Evolutionary conservation across 2,329 filamentous ascomycete genomes (phyloP).

Genomic region (Penicillium sclerotiorum): DNA sequence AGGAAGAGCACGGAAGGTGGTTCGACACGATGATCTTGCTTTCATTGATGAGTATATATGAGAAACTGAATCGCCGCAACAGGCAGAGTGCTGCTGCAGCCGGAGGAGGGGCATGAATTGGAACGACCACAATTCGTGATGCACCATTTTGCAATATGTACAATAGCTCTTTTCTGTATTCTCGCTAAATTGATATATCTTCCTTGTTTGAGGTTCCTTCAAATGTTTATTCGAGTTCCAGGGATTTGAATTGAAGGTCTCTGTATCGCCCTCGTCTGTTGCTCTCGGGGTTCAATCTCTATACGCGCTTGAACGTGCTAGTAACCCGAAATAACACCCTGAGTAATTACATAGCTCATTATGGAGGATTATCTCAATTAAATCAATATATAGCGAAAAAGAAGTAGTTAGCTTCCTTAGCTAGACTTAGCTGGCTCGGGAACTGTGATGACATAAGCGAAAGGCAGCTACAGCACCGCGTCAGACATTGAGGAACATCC

Average conservation of each 20-base stretch:
- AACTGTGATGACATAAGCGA: slow-evolving; percentile 41
- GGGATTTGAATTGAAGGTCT: too few relatives aligned
- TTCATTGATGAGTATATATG: slow-evolving; percentile 19
- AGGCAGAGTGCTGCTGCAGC: slow-evolving; percentile 3
- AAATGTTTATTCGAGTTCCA: too few relatives aligned
- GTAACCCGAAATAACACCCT: too few relatives aligned
- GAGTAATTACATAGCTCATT: too few relatives aligned
- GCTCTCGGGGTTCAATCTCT: too few relatives aligned
- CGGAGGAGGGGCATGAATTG: slow-evolving; percentile 17
- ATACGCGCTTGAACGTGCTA: too few relatives aligned
- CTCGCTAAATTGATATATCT: background rate
- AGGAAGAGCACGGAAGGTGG: slow-evolving; percentile 15
- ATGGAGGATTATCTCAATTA: too few relatives aligned
- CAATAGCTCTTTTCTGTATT: background rate
- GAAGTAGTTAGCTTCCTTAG: too few relatives aligned
- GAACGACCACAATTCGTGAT: background rate
- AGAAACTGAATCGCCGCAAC: slow-evolving; percentile 15
- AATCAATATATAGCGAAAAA: too few relatives aligned
- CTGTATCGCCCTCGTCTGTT: too few relatives aligned
- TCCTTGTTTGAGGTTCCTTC: slow-evolving; percentile 6
- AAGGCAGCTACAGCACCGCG: slow-evolving; percentile 44
- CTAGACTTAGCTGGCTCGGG: too few relatives aligned
- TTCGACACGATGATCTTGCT: slow-evolving; percentile 23
- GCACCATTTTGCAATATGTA: background rate
- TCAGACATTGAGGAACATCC: slow-evolving; percentile 29